phyloP scores from a whole-genome alignment of 2,329 filamentous ascomycete species.

The Alternaria sp. region DNA sequence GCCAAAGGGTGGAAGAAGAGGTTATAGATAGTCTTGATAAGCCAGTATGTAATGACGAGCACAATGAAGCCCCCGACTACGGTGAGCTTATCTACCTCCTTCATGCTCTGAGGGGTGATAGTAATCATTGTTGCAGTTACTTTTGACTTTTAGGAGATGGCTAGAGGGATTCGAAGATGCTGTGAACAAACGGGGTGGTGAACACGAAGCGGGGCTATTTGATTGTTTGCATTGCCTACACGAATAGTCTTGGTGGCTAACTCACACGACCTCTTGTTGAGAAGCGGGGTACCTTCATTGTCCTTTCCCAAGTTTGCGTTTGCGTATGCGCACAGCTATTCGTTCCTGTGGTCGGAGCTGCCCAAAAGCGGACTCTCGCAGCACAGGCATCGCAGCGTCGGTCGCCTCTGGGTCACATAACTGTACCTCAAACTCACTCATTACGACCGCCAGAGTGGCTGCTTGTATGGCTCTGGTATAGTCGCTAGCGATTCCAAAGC shows the following conservation, averaged over 20 bases:
- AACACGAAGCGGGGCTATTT: background rate
- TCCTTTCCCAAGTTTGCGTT: conserved; percentile 18
- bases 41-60: conserved; percentile 5
- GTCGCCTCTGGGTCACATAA: conserved; percentile 33
- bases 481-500: conserved; percentile 19
- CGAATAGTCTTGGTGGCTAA: background rate
- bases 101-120: background rate
- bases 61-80: background rate
- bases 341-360: conserved; percentile 29
- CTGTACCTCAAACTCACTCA: conserved; percentile 39
- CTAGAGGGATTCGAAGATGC: background rate
- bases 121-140: background rate
- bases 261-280: background rate
- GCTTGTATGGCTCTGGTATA: conserved; percentile 31
- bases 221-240: background rate
- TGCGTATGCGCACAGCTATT: conserved; percentile 37
- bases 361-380: conserved; percentile 30
- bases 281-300: background rate
- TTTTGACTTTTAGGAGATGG: background rate
- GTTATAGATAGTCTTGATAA: conserved; percentile 17
- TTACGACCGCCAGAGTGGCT: conserved; percentile 34
- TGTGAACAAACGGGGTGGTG: background rate
- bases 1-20: conserved; percentile 22
- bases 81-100: background rate
- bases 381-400: conserved; percentile 28